Evolutionary conservation across 2,329 filamentous ascomycete species (phyloP).

Genomic region (Paecilomyces variotii): DNA sequence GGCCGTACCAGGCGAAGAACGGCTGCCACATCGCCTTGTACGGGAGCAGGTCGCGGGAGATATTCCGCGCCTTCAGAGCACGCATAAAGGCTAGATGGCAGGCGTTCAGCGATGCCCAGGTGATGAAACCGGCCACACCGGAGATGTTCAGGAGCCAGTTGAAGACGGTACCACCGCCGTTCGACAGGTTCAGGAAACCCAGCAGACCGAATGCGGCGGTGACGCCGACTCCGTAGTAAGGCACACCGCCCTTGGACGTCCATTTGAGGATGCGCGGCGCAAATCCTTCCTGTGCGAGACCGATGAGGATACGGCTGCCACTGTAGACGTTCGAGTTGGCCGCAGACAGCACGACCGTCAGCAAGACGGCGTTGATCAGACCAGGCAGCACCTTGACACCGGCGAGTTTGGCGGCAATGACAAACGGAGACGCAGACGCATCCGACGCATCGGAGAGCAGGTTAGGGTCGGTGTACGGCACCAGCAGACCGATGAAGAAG

Average conservation of each 20-base stretch:
- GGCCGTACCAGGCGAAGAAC: slow-evolving; percentile 56
- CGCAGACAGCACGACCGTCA: slow-evolving; percentile 36
- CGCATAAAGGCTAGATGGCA: slow-evolving; percentile 60
- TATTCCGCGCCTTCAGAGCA: slow-evolving; percentile 48
- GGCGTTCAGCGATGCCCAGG: slow-evolving; percentile 39
- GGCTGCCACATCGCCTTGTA: slow-evolving; percentile 57
- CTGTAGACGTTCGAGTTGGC: slow-evolving; percentile 36
- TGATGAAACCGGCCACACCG: slow-evolving; percentile 42
- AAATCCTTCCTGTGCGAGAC: slow-evolving; percentile 46
- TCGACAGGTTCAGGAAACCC: slow-evolving; percentile 61
- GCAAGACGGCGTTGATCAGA: slow-evolving; percentile 35
- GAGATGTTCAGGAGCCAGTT: slow-evolving; percentile 44
- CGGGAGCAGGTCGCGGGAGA: slow-evolving; percentile 51
- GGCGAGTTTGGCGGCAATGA: slow-evolving; percentile 33
- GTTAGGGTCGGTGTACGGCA: slow-evolving; percentile 3
- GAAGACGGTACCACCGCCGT: slow-evolving; percentile 54
- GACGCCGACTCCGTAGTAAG: slow-evolving; percentile 37
- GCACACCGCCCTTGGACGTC: slow-evolving; percentile 37
- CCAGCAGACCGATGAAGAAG: slow-evolving; percentile 8
- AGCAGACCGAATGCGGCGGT: slow-evolving; percentile 52
- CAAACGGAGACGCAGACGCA: slow-evolving; percentile 32
- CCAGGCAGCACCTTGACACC: slow-evolving; percentile 31
- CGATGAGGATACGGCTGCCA: slow-evolving; percentile 60
- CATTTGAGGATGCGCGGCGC: slow-evolving; percentile 37
- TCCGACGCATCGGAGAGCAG: slow-evolving; percentile 11